Conservation (phyloP, 345 rosid species). For the Stellera chamaejasme region DNA sequence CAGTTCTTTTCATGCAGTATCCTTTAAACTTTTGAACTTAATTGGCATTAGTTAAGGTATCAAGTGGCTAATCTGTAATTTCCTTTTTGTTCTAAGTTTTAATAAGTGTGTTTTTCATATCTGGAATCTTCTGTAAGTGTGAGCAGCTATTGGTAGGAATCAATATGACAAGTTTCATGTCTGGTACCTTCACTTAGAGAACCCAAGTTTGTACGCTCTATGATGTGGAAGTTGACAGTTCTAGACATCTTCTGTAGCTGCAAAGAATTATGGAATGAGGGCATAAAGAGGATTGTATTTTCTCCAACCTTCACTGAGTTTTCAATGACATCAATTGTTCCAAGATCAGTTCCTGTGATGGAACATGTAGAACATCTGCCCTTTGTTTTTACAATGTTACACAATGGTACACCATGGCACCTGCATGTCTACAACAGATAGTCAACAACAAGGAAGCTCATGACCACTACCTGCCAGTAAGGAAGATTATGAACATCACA, state of each 20-base stretch:
- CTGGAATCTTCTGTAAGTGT: too few relatives aligned
- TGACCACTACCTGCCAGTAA: not conserved
- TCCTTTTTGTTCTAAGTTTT: too few relatives aligned
- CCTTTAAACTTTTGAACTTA: too few relatives aligned
- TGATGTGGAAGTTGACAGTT: slow-evolving; percentile 46
- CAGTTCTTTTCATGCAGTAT: too few relatives aligned
- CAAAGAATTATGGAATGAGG: slow-evolving; percentile 38
- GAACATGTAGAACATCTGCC: slow-evolving; percentile 35
- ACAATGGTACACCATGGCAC: slow-evolving; percentile 58
- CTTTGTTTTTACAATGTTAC: slow-evolving; percentile 18
- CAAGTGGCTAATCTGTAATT: too few relatives aligned
- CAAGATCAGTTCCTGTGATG: slow-evolving; percentile 39
- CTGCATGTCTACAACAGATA: slow-evolving; percentile 49
- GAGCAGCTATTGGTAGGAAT: too few relatives aligned
- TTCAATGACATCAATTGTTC: slow-evolving; percentile 36
- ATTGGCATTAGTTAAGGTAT: too few relatives aligned
- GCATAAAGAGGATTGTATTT: slow-evolving; percentile 42
- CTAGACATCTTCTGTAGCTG: slow-evolving; percentile 41
- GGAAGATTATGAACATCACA: slow-evolving; percentile 1
- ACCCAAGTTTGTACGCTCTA: slow-evolving; percentile 59
- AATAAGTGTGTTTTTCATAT: too few relatives aligned
- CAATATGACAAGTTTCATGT: not conserved
- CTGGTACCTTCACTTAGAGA: slow-evolving; percentile 74
- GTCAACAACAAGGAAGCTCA: not conserved
- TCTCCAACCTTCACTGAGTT: slow-evolving; percentile 66